phyloP scores from a whole-genome alignment of 495 filamentous ascomycete species.

The Trichoderma virens region DNA sequence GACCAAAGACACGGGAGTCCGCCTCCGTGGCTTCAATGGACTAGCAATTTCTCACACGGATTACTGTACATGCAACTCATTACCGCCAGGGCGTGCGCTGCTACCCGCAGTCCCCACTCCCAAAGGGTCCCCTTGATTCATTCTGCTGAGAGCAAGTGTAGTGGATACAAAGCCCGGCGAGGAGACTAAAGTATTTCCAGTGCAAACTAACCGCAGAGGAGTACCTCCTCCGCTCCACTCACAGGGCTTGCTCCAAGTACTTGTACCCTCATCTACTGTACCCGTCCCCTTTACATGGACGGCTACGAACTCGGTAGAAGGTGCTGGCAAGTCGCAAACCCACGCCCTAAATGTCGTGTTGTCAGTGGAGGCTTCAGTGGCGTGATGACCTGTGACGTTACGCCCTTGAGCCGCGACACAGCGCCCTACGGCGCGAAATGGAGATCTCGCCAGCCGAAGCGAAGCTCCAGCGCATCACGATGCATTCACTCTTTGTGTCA shows the following conservation, averaged over 20 bases:
- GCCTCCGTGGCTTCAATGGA: no score
- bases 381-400: conserved; percentile 8
- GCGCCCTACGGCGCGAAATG: no score
- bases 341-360: conserved; percentile 7
- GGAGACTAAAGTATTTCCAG: background rate
- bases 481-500: no score
- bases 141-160: background rate
- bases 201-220: background rate
- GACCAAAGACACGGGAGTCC: background rate
- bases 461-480: background rate
- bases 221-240: no score
- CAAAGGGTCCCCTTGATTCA: background rate
- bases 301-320: background rate
- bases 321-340: background rate
- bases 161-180: background rate
- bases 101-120: background rate
- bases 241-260: no score
- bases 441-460: background rate
- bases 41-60: no score
- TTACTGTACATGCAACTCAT: no score
- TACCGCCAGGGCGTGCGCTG: no score
- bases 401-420: background rate
- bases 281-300: no score
- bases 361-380: conserved; percentile 6
- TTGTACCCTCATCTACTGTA: no score